Evolutionary conservation across 305 asterid species (phyloP), one percentile per base, ranked within the genome.

Genomic region (Coffea humblotiana): DNA sequence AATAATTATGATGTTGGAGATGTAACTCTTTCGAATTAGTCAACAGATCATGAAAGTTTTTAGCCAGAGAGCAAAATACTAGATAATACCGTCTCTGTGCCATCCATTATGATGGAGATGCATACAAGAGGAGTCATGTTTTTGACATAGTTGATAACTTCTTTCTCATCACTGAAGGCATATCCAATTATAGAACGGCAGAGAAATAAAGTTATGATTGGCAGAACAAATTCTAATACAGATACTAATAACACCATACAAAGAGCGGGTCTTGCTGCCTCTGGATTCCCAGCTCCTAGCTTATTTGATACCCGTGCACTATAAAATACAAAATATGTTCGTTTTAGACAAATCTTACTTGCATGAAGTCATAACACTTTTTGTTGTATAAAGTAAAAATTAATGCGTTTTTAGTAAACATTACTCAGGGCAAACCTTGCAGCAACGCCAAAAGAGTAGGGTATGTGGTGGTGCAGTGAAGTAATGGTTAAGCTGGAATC

Each of bases 391-490:
- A 1, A 37, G 27, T 58, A 56, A 8, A 37, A 61, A 77, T 37
- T 4, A 37, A 37, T 37, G 43, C 43, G 4, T 29, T 37, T 7
- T 52, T 49, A 21, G 80, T 52, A 19, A 14, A 21, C 27, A 61
- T 40, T 37, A 23, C 79, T 48, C 40, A 69, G 77, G 54, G 18
- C 84, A 48, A 25, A 93, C 97, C 97, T 93, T 83, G 92, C 92
- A 66, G 93, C 96, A 76, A 88, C 92, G 12, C 94, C 94, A 29
- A 88, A 86, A 58, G 96, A 88, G 84, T 85, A 91, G 1, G 94
- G 94, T 67, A 91, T 77, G 75, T 79, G 88, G 80, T 78, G 89
- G 78, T 93, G 94, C 83, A 87, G 45, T 65, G 86, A 76, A 4
- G 91, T 74, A 37, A 88, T 71, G 6, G 89, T 89, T 77, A 90